Conservation (phyloP, 2,329 filamentous ascomycete genomes). For the Pestalotiopsis sp. region DNA sequence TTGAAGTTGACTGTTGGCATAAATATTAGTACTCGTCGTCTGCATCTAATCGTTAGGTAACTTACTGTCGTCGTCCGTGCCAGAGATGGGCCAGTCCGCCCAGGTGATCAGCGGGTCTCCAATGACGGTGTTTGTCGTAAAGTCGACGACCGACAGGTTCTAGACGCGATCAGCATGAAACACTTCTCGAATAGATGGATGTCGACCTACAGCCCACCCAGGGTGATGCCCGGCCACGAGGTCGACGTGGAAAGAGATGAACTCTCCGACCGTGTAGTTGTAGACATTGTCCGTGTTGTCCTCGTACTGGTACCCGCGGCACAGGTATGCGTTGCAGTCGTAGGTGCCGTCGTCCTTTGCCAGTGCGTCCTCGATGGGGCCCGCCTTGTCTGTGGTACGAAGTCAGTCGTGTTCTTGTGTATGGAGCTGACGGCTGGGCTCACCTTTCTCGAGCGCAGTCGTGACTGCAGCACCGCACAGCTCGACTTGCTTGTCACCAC, state of each 20-base stretch:
- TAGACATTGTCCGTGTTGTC: constrained; percentile 32
- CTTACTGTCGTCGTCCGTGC: constrained; percentile 37
- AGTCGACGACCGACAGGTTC: constrained; percentile 54
- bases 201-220: constrained; percentile 28
- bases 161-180: constrained; percentile 24
- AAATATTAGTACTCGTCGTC: neutral
- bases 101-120: constrained; percentile 50
- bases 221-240: constrained; percentile 41
- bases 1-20: constrained; percentile 48
- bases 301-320: constrained; percentile 35
- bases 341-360: constrained; percentile 23
- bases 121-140: constrained; percentile 48
- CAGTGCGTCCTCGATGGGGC: constrained; percentile 32
- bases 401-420: neutral
- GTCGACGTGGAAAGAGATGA: constrained; percentile 39
- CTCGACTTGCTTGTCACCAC: neutral
- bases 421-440: neutral
- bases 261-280: constrained; percentile 34
- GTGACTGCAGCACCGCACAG: constrained; percentile 9
- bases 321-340: constrained; percentile 30
- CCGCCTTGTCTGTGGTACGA: constrained; percentile 22
- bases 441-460: constrained; percentile 10
- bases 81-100: constrained; percentile 32
- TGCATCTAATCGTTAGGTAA: no score
- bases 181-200: neutral